These are phyloP conservation scores for Trypanosoma scelopori DNA, from an alignment of 208 protist genomes.

Conservation along the genomic window DNA sequence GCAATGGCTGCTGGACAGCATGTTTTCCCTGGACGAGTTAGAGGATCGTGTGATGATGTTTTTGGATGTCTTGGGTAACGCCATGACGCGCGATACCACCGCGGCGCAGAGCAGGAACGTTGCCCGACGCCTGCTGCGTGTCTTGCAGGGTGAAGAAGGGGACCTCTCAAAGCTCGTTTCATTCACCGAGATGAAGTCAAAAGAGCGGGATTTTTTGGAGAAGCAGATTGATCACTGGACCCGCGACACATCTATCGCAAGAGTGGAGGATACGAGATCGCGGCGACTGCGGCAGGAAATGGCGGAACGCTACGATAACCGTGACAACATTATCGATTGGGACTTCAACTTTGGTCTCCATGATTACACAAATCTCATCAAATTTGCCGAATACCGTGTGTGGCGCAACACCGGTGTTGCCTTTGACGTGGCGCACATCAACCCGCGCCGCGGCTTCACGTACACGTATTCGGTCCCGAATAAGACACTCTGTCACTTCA, in stretches of 20 bases:
- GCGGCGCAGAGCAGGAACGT: conserved; percentile 73
- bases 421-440: conserved; percentile 86
- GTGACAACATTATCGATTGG: conserved; percentile 93
- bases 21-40: conserved; percentile 81
- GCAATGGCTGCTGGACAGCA: conserved; percentile 90
- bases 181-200: conserved; percentile 83
- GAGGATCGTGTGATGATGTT: conserved; percentile 92
- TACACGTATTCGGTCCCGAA: conserved; percentile 84
- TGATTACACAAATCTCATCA: conserved; percentile 86
- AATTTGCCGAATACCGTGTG: conserved; percentile 87
- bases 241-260: conserved; percentile 46
- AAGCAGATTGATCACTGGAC: conserved; percentile 79
- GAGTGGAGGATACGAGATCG: conserved; percentile 65
- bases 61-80: conserved; percentile 86
- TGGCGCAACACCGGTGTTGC: conserved; percentile 88
- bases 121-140: conserved; percentile 53
- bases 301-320: conserved; percentile 91
- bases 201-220: conserved; percentile 87
- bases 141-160: conserved; percentile 37
- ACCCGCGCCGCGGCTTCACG: conserved; percentile 73
- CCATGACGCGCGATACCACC: conserved; percentile 70
- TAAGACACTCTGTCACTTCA: conserved; percentile 87
- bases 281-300: conserved; percentile 82
- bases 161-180: conserved; percentile 39
- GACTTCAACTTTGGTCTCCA: conserved; percentile 87